phyloP scores from a whole-genome alignment of 2,329 filamentous ascomycete species.

The Pseudocercospora musae region DNA sequence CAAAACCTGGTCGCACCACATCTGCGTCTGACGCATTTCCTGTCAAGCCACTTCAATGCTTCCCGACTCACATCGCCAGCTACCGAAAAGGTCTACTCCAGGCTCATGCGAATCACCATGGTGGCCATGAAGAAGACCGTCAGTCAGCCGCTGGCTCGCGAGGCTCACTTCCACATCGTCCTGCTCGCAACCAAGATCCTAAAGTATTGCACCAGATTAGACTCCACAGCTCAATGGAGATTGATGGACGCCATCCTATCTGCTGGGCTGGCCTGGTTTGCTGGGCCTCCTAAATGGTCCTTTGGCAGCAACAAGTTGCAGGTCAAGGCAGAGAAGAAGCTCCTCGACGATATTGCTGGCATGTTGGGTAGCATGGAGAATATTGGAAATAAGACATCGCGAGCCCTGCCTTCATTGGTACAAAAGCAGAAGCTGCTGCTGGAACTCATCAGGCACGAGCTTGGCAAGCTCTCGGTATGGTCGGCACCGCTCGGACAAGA shows the following conservation, averaged over 20 bases:
- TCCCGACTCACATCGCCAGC: conserved; percentile 81
- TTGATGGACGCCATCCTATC: conserved; percentile 87
- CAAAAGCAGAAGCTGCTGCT: conserved; percentile 81
- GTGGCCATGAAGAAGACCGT: conserved; percentile 67
- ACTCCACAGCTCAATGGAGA: conserved; percentile 68
- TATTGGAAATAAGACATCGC: conserved; percentile 50
- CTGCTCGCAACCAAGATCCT: conserved; percentile 78
- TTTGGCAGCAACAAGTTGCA: conserved; percentile 93
- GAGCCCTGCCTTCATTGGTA: conserved; percentile 63
- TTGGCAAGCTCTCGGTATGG: conserved; percentile 82
- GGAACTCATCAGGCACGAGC: conserved; percentile 78
- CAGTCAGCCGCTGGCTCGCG: conserved; percentile 81
- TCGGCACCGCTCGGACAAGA: conserved; percentile 72
- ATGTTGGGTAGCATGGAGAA: conserved; percentile 63
- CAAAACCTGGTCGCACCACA: conserved; percentile 86
- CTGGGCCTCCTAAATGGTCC: conserved; percentile 77
- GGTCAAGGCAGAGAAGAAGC: conserved; percentile 83
- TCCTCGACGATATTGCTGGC: conserved; percentile 70
- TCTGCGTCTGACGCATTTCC: conserved; percentile 78
- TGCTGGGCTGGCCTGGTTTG: conserved; percentile 86
- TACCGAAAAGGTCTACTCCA: conserved; percentile 75
- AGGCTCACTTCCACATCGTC: conserved; percentile 86
- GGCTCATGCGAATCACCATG: conserved; percentile 75
- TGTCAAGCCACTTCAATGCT: conserved; percentile 92
- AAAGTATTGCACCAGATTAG: conserved; percentile 62